Conservation (phyloP, 2,329 filamentous ascomycete species). For the Blumeriella jaapii region DNA sequence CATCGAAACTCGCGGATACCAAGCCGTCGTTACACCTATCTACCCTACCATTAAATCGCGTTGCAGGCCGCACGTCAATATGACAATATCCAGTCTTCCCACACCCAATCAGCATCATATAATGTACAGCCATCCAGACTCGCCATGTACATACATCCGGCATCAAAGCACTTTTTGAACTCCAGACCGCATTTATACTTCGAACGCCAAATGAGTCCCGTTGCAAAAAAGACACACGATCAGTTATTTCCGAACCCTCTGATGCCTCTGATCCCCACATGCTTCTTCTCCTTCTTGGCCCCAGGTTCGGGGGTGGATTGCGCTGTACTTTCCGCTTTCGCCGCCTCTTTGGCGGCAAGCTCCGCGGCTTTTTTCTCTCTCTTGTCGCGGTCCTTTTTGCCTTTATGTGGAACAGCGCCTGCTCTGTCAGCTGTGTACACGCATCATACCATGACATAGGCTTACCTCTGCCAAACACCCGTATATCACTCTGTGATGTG, state of each 20-base stretch:
- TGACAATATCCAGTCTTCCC: too few species aligned
- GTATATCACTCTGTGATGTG: conserved; percentile 8
- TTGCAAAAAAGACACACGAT: too few species aligned
- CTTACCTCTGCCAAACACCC: conserved; percentile 11
- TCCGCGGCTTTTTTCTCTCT: conserved; percentile 9
- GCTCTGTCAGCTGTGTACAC: neutral
- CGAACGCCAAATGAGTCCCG: too few species aligned
- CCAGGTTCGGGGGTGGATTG: neutral
- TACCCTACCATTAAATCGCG: too few species aligned
- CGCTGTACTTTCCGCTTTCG: conserved; percentile 8
- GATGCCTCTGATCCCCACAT: conserved; percentile 3
- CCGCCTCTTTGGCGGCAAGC: conserved; percentile 7
- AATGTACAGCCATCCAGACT: too few species aligned
- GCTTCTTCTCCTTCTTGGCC: conserved; percentile 8
- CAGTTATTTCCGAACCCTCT: conserved; percentile 2
- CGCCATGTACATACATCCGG: too few species aligned
- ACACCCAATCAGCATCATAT: too few species aligned
- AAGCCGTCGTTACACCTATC: too few species aligned
- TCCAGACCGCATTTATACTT: too few species aligned
- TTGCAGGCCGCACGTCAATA: too few species aligned
- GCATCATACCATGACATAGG: neutral
- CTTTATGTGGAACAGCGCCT: conserved; percentile 40
- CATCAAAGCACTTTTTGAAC: too few species aligned
- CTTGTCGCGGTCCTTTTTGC: conserved; percentile 25
- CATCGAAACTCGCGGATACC: too few species aligned